Percentiles rank a stretch among this genome's conserved stretches.
Conservation (phyloP, 495 filamentous ascomycete species). For the Echria macrotheca region DNA sequence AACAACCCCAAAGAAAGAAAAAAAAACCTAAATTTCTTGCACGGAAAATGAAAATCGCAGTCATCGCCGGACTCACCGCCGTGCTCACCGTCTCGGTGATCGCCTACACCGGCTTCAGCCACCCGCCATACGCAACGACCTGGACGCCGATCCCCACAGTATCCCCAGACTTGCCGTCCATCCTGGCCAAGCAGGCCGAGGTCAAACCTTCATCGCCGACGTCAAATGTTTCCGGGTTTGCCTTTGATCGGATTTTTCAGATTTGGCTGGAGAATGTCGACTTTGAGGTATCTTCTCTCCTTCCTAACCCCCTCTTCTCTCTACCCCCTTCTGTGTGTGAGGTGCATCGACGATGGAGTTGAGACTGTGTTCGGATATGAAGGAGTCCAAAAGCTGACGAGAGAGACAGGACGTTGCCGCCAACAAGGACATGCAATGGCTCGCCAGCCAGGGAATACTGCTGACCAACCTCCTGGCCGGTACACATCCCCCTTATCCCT, state of each 20-base stretch:
- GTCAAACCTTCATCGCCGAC: constrained; percentile 44
- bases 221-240: constrained; percentile 56
- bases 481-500: too few relatives aligned
- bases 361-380: too few relatives aligned
- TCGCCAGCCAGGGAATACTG: constrained; percentile 58
- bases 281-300: too few relatives aligned
- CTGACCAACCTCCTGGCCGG: constrained; percentile 59
- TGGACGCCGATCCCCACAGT: neutral
- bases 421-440: constrained; percentile 34
- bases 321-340: too few relatives aligned
- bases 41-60: too few relatives aligned
- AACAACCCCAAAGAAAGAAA: too few relatives aligned
- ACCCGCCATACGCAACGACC: neutral
- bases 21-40: too few relatives aligned
- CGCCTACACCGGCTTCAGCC: neutral
- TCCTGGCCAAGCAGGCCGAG: constrained; percentile 31
- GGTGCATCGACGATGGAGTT: too few relatives aligned
- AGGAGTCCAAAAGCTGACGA: too few relatives aligned
- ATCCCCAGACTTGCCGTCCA: neutral
- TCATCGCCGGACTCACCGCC: too few relatives aligned
- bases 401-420: constrained; percentile 12
- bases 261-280: constrained; percentile 76
- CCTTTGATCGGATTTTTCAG: constrained; percentile 60
- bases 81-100: neutral
- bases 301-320: too few relatives aligned